These are phyloP conservation scores for Macrocybe gigantea DNA, from an alignment of 768 basidiomycete genomes.

Conservation along the genomic window DNA sequence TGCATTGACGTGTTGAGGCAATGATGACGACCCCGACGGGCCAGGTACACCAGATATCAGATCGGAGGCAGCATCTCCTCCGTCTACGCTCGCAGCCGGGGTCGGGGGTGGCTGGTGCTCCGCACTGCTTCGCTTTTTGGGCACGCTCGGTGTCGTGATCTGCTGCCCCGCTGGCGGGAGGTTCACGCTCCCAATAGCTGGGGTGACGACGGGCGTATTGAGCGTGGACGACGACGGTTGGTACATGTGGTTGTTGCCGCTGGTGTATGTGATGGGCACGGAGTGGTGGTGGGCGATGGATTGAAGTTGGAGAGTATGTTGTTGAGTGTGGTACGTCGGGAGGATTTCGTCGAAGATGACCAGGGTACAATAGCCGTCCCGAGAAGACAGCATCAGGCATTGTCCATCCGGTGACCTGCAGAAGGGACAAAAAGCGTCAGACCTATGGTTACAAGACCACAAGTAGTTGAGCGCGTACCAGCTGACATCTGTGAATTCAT, in stretches of 20 bases:
- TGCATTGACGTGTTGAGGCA: too few species aligned
- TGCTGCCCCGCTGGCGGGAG: constrained; percentile 19
- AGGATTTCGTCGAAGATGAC: constrained; percentile 94
- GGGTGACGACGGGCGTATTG: constrained; percentile 31
- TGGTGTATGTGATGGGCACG: constrained; percentile 46
- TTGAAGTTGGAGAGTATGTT: constrained; percentile 84
- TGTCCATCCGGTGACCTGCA: constrained; percentile 94
- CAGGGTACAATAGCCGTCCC: constrained; percentile 96
- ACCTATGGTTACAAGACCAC: not conserved
- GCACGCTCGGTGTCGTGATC: constrained; percentile 12
- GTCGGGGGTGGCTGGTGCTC: constrained; percentile 34
- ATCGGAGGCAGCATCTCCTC: constrained; percentile 24
- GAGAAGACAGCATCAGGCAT: constrained; percentile 82
- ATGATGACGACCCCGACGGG: constrained; percentile 1
- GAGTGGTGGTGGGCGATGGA: constrained; percentile 86
- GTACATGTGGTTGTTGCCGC: constrained; percentile 16
- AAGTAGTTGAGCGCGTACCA: constrained; percentile 56
- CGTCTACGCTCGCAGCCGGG: constrained; percentile 44
- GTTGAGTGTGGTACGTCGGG: constrained; percentile 82
- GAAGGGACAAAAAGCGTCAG: not conserved
- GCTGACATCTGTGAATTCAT: constrained; percentile 94
- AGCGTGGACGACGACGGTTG: constrained; percentile 22
- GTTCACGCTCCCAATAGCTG: constrained; percentile 21
- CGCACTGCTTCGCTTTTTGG: constrained; percentile 29
- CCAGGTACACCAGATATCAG: constrained; percentile 11